These are phyloP conservation scores for Cordyceps fumosorosea DNA, from an alignment of 2,329 filamentous ascomycete species.

Conservation along the genomic window DNA sequence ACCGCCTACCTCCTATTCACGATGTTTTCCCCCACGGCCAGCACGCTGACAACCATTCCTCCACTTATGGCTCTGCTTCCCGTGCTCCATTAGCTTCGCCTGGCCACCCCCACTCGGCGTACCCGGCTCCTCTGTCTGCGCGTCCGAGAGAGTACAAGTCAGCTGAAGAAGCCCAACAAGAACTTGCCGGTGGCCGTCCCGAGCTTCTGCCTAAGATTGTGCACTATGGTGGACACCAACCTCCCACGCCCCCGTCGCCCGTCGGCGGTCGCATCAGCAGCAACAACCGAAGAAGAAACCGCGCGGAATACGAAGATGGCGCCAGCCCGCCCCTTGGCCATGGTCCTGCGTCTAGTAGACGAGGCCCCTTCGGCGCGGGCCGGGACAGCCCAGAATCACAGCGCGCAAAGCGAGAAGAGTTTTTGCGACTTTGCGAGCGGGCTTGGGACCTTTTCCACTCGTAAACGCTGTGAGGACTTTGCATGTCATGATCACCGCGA, in stretches of 20 bases:
- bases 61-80: conserved; percentile 55
- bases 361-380: conserved; percentile 72
- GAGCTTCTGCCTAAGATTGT: conserved; percentile 90
- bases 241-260: conserved; percentile 83
- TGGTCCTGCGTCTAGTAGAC: conserved; percentile 54
- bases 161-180: conserved; percentile 89
- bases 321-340: conserved; percentile 77
- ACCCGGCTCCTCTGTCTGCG: conserved; percentile 47
- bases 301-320: conserved; percentile 92
- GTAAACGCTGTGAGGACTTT: conserved; percentile 35
- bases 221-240: conserved; percentile 90
- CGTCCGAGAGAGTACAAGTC: conserved; percentile 86
- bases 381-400: conserved; percentile 78
- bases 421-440: conserved; percentile 74
- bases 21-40: conserved; percentile 85
- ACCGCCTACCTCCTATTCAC: conserved; percentile 85
- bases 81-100: conserved; percentile 71
- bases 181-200: conserved; percentile 82
- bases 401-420: conserved; percentile 85
- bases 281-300: conserved; percentile 57
- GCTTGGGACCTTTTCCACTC: conserved; percentile 98
- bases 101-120: conserved; percentile 55
- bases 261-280: conserved; percentile 39
- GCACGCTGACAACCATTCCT: conserved; percentile 47
- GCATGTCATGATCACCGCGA: conserved; percentile 15